These are phyloP conservation scores for Arctium lappa DNA, from an alignment of 129 eudicot genomes.

Conservation along the genomic window DNA sequence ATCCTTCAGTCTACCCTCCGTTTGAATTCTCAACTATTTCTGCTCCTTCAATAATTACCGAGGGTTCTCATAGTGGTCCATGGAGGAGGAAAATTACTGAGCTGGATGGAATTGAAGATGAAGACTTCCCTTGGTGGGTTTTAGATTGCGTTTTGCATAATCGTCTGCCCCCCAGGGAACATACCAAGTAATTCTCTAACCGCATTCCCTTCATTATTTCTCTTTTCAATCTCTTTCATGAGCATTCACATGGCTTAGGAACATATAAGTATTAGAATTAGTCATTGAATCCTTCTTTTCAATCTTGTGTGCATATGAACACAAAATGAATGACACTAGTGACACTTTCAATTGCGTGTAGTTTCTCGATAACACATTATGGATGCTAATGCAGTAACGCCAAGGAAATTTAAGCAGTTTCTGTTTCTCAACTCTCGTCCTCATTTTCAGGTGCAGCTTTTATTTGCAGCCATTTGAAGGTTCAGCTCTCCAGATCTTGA, in stretches of 20 bases:
- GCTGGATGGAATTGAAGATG: constrained; percentile 86
- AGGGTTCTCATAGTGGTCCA: constrained; percentile 87
- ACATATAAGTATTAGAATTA: neutral
- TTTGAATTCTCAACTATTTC: constrained; percentile 66
- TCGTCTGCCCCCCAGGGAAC: constrained; percentile 89
- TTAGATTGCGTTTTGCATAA: constrained; percentile 78
- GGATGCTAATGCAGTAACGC: neutral
- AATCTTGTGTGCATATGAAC: neutral
- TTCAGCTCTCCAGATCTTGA: constrained; percentile 78
- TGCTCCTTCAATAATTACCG: constrained; percentile 87
- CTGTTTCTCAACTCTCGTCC: neutral
- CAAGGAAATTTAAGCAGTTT: neutral
- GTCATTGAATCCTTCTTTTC: neutral
- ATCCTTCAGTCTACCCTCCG: constrained; percentile 75
- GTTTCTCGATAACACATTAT: neutral
- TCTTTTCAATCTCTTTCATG: neutral
- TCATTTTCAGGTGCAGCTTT: constrained; percentile 80
- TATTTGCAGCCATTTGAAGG: constrained; percentile 91
- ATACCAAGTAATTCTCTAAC: constrained; percentile 62
- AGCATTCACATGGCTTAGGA: neutral
- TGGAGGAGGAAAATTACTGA: constrained; percentile 90
- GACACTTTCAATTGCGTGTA: neutral
- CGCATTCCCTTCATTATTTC: constrained; percentile 2
- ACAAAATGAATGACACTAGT: neutral
- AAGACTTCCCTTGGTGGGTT: constrained; percentile 91